A percentile compares a stretch with the other conserved stretches of the same genome.
Evolutionary conservation across 1,284 basidiomycete species (phyloP).

Genomic region (Puccinia novopanici): DNA sequence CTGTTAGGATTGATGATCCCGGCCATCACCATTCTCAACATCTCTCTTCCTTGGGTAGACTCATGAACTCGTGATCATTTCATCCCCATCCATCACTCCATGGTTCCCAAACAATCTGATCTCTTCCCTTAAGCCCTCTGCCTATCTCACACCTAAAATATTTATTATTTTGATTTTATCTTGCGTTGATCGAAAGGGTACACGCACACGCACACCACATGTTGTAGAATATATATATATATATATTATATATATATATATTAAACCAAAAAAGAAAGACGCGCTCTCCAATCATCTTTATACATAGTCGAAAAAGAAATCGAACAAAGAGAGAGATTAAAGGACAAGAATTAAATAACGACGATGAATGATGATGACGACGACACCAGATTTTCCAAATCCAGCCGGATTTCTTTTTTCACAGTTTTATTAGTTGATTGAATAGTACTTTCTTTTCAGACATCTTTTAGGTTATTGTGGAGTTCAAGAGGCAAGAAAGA

Average conservation of each 20-base stretch:
- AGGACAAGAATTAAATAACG: not conserved
- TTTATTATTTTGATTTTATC: not conserved
- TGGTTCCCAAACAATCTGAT: not conserved
- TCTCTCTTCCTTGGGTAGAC: slow-evolving; percentile 30
- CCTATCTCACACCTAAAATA: not conserved
- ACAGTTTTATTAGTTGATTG: not conserved
- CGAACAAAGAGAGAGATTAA: not conserved
- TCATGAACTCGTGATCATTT: slow-evolving; percentile 33
- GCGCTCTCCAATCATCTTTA: not conserved
- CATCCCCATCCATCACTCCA: not conserved
- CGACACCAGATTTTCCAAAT: not conserved
- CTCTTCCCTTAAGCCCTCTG: not conserved
- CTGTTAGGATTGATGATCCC: slow-evolving; percentile 6
- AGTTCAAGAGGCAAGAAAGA: too few species aligned
- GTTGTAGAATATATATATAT: slow-evolving; percentile 2
- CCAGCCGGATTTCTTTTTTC: not conserved
- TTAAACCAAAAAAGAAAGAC: not conserved
- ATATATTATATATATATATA: too few species aligned
- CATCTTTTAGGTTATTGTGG: too few species aligned
- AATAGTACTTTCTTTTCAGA: not conserved
- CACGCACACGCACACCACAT: not conserved
- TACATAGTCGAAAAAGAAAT: not conserved
- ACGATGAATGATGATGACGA: not conserved
- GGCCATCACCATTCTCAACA: slow-evolving; percentile 24
- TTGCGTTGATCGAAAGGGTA: not conserved